These are phyloP conservation scores for Camellia oleifera DNA, from an alignment of 179 eudicot species.

Conservation along the genomic window DNA sequence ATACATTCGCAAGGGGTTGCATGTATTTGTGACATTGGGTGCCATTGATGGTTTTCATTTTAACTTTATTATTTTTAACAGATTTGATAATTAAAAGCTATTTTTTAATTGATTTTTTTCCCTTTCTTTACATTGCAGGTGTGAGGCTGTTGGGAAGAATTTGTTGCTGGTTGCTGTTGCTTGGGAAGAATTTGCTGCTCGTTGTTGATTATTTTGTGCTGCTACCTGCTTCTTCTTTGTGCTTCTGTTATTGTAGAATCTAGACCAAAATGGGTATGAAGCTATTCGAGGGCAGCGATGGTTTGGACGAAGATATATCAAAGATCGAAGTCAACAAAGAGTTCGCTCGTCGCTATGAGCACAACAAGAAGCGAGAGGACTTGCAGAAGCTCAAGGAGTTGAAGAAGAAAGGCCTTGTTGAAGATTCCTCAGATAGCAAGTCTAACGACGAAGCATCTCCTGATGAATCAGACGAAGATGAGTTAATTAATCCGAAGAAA, in stretches of 20 bases:
- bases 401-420: slow-evolving; percentile 61
- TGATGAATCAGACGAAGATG: slow-evolving; percentile 30
- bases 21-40: too few relatives aligned
- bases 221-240: too few relatives aligned
- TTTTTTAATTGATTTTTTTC: too few relatives aligned
- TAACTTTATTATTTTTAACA: too few relatives aligned
- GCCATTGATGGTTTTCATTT: too few relatives aligned
- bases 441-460: slow-evolving; percentile 42
- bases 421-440: slow-evolving; percentile 34
- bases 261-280: slow-evolving; percentile 24
- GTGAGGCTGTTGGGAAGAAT: too few relatives aligned
- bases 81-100: too few relatives aligned
- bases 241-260: not conserved
- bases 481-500: slow-evolving; percentile 21
- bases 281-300: slow-evolving; percentile 49
- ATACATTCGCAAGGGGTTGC: too few relatives aligned
- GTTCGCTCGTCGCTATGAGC: slow-evolving; percentile 73
- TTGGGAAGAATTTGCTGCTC: too few relatives aligned
- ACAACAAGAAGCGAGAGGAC: slow-evolving; percentile 88
- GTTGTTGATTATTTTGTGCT: too few relatives aligned
- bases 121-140: too few relatives aligned
- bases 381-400: slow-evolving; percentile 59
- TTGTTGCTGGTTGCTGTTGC: too few relatives aligned
- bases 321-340: slow-evolving; percentile 65
- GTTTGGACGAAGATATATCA: slow-evolving; percentile 32